Conservation (phyloP, 2,329 filamentous ascomycete genomes). For the Cadophora gregata region DNA sequence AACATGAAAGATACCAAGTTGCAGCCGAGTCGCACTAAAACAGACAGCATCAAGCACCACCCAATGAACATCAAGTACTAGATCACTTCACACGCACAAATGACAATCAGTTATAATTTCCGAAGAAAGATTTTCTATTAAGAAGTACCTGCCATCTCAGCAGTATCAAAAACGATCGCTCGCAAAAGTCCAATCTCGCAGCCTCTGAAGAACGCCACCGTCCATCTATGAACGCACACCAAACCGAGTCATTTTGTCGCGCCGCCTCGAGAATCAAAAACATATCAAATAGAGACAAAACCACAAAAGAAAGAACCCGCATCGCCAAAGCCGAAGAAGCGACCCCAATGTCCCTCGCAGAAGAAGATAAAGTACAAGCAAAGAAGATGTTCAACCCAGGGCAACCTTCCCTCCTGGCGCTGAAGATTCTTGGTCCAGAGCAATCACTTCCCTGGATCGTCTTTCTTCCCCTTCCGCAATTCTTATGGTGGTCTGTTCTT, state of each 20-base stretch:
- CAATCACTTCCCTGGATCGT: conserved; percentile 7
- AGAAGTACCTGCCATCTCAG: conserved; percentile 18
- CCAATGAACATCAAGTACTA: neutral
- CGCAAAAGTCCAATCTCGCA: conserved; percentile 14
- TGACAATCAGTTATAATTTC: neutral
- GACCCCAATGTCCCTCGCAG: conserved; percentile 16
- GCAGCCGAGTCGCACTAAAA: neutral
- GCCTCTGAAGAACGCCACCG: conserved; percentile 20
- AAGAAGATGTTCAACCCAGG: neutral
- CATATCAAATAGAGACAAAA: neutral
- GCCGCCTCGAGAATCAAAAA: neutral
- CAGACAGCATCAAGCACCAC: neutral
- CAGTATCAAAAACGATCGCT: conserved; percentile 5
- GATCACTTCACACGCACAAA: neutral
- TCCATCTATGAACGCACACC: conserved; percentile 14
- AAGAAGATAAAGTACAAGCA: conserved; percentile 18
- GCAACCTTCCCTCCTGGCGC: neutral
- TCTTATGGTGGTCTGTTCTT: conserved; percentile 12
- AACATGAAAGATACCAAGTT: neutral
- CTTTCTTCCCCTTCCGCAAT: conserved; percentile 8
- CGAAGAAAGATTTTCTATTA: neutral
- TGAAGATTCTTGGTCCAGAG: conserved; percentile 1
- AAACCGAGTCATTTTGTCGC: conserved; percentile 1
- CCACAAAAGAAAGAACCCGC: neutral
- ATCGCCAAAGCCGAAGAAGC: conserved; percentile 13